Base-by-base conservation (phyloP, 2,329 filamentous ascomycete genomes). In the Nigrograna mackinnonii region DNA sequence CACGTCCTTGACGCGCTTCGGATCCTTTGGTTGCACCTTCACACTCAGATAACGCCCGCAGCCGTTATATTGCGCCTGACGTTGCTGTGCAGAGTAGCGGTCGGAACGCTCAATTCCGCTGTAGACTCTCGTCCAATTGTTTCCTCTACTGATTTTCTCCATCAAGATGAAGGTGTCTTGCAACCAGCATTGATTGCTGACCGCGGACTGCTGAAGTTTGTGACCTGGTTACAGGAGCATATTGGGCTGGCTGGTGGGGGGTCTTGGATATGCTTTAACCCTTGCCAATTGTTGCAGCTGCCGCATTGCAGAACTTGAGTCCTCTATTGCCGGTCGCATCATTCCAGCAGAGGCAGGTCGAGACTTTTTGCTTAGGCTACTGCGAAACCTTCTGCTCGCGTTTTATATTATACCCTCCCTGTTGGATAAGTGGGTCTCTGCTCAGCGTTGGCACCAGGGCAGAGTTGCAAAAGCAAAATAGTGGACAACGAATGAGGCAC, bases 21-120 rank as follows among this genome's bases (percentile, higher is more conserved):
- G 9, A 26, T 47, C 51, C 37, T 41, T 17, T 35, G 39, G 22
- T 34, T 39, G 38, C 44, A 41, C 30, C 44, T 28, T 47, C 44
- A 13, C 39, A 22, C 42, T 35, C 36, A 43, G 37, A 42, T 41
- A 43, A 43, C 37, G 34, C 44, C 14, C 35, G 42, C 49, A 46
- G 31, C 41, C n/a, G 35, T 20, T 45, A 50, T 50, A 53, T 48
- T 52, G 47, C 46, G 37, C 44, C 41, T 44, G 21, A 48, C 48
- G 44, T 54, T 54, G 39, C 49, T 40, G 47, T 46, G 49, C 55
- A 53, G 49, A 54, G 41, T 47, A 43, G 53, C 50, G 41, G 28
- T 37, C 49, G 43, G 41, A 37, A 21, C 39, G 28, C 21, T 30
- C 43, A 37, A 30, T 43, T 35, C 47, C 43, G 37, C 37, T 22